Evolutionary conservation across 2,329 filamentous ascomycete species (phyloP).

Genomic region (Albifimbria verrucaria): DNA sequence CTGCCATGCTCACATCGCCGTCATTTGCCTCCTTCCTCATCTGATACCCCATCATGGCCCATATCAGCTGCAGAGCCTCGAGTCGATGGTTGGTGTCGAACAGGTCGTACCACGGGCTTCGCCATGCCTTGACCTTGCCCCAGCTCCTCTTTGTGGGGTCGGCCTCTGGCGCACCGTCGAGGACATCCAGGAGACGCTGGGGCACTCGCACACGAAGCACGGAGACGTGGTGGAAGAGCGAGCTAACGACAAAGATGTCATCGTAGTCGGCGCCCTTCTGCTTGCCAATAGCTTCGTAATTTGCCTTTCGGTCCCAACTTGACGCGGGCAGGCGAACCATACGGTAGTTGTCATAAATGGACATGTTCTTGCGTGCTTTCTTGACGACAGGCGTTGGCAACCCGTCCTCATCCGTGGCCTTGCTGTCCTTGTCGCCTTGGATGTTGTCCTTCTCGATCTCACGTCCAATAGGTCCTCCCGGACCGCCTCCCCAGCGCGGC

Average conservation of each 20-base stretch:
- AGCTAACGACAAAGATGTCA: slow-evolving; percentile 60
- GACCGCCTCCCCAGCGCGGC: slow-evolving; percentile 60
- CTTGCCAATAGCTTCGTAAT: slow-evolving; percentile 56
- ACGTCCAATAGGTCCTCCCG: slow-evolving; percentile 60
- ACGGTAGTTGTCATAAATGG: slow-evolving; percentile 61
- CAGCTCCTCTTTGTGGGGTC: slow-evolving; percentile 38
- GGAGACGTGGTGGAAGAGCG: slow-evolving; percentile 59
- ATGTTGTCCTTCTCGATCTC: slow-evolving; percentile 51
- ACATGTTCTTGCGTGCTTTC: slow-evolving; percentile 52
- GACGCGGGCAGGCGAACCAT: slow-evolving; percentile 56
- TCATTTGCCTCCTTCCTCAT: slow-evolving; percentile 43
- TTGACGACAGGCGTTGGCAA: slow-evolving; percentile 30
- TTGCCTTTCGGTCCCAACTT: slow-evolving; percentile 59
- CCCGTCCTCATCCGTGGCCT: slow-evolving; percentile 21
- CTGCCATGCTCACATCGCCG: slow-evolving; percentile 24
- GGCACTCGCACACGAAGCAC: slow-evolving; percentile 59
- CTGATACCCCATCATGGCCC: slow-evolving; percentile 58
- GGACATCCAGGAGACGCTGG: slow-evolving; percentile 44
- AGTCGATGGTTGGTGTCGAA: slow-evolving; percentile 53
- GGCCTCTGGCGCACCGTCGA: slow-evolving; percentile 43
- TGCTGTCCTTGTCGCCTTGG: slow-evolving; percentile 43
- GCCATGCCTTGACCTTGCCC: slow-evolving; percentile 52
- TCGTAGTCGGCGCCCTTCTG: slow-evolving; percentile 46
- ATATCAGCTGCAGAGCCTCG: slow-evolving; percentile 54
- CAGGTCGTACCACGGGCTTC: slow-evolving; percentile 60